These are phyloP conservation scores for Solanum chacoense DNA, from an alignment of 305 asterid genomes.

Conservation along the genomic window DNA sequence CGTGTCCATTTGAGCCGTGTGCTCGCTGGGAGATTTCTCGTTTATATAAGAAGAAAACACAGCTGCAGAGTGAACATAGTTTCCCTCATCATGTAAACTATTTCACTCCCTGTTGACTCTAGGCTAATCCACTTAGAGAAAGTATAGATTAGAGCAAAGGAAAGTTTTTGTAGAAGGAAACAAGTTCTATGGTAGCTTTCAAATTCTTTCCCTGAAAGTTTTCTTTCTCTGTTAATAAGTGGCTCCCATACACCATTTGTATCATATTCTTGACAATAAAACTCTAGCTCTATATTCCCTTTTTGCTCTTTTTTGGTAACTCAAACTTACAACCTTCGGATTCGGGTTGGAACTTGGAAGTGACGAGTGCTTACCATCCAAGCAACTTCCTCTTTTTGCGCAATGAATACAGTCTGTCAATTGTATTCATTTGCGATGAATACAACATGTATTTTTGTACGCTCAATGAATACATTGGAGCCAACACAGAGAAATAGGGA, in stretches of 20 bases:
- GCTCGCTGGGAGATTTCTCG: background rate
- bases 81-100: background rate
- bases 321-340: background rate
- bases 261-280: background rate
- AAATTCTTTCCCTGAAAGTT: background rate
- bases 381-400: too few relatives aligned
- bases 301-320: too few relatives aligned
- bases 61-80: background rate
- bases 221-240: background rate
- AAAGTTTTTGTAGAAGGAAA: background rate
- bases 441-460: background rate
- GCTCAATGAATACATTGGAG: background rate
- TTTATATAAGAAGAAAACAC: background rate
- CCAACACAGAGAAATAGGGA: background rate
- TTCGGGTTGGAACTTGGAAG: background rate
- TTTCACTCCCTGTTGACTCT: background rate
- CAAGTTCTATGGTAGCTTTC: background rate
- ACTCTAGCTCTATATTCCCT: background rate
- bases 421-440: background rate
- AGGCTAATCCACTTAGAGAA: background rate
- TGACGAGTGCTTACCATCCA: background rate
- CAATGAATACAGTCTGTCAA: background rate
- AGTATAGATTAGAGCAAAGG: background rate
- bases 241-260: background rate
- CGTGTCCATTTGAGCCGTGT: background rate